A percentile compares a stretch with the other conserved stretches of the same genome.
Conservation (phyloP, 192 early-diverging fungal species). For the Phycomyces nitens region DNA sequence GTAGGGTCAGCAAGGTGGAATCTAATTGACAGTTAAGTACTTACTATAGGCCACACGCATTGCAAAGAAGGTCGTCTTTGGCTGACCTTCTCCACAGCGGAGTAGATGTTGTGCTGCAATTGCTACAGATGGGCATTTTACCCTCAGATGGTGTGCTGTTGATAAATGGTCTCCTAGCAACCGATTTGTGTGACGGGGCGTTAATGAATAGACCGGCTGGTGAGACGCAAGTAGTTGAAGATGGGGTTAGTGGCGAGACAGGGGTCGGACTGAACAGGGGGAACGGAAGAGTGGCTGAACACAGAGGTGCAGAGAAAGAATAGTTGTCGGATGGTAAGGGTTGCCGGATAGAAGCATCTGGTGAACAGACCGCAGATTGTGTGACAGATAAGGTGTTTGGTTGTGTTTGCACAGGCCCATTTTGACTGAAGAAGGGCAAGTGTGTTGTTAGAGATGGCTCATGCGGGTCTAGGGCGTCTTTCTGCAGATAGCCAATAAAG, state of each 20-base stretch:
- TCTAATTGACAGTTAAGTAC: too few relatives aligned
- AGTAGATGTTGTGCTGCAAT: slow-evolving; percentile 80
- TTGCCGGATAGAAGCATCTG: background rate
- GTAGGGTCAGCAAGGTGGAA: too few relatives aligned
- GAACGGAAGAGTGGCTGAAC: too few relatives aligned
- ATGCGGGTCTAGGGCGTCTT: background rate
- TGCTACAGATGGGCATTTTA: slow-evolving; percentile 46
- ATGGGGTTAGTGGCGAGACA: too few relatives aligned
- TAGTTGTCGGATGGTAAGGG: background rate
- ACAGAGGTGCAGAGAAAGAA: background rate
- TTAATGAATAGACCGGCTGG: background rate
- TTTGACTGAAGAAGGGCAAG: background rate
- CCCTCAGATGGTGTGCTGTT: slow-evolving; percentile 4
- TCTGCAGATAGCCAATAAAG: background rate
- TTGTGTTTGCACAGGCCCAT: background rate
- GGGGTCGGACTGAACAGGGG: too few relatives aligned
- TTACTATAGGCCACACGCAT: slow-evolving; percentile 95
- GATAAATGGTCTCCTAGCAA: background rate
- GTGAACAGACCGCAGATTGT: background rate
- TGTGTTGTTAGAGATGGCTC: background rate
- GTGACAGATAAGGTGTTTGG: background rate
- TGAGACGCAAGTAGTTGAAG: too few relatives aligned
- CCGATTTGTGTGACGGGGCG: background rate
- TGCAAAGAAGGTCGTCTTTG: slow-evolving; percentile 86
- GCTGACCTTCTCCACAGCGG: slow-evolving; percentile 89